Evolutionary conservation across 305 asterid species (phyloP), one percentile per base, ranked within the genome.

Genomic region (Solanum chacoense): DNA sequence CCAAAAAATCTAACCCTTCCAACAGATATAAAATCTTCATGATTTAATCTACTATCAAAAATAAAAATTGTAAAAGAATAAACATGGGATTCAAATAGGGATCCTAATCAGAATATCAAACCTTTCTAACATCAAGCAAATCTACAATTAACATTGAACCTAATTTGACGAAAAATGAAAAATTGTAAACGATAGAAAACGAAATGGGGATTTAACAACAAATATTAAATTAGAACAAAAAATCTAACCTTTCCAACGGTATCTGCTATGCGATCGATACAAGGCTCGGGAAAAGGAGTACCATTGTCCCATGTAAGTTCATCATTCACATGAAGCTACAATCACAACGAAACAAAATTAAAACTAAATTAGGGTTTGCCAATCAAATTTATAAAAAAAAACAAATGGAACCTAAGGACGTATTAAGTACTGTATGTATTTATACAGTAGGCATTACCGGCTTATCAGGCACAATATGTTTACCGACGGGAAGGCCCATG

Each of bases 401-500:
- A 89, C 50, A 40, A 83, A 24, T 35, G 84, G 78, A 72, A 11
- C 38, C 14, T 50, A 45, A 29, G 2, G 1, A 28, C 11, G 38
- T 81, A 3, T 3, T 16, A 83, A 20, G 29, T 31, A 50, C 6
- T 1, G 10, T 31, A 69, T 6, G 13, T 84, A 36, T 42, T 72
- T 45, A 31, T 2, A 50, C 32, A 32, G 18, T 38, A 38, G 1
- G 3, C 13, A 42, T 92, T 93, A 97, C 99, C 85, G 99, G 99
- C 86, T 91, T 96, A 79, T 95, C 95, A 20, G 99, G 99, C 84
- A 97, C 98, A 88, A 95, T 93, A 90, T 95, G 99, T 91, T 95
- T 95, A 55, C 99, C 99, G 88, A 95, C 99, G 76, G 98, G 98
- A 86, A 96, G 96, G 35, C 99, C 98, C 99, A 97, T 96, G 85